A percentile compares a stretch with the other conserved stretches of the same genome.
Evolutionary conservation across 345 rosid species (phyloP).

Genomic region (Ailanthus altissimus): DNA sequence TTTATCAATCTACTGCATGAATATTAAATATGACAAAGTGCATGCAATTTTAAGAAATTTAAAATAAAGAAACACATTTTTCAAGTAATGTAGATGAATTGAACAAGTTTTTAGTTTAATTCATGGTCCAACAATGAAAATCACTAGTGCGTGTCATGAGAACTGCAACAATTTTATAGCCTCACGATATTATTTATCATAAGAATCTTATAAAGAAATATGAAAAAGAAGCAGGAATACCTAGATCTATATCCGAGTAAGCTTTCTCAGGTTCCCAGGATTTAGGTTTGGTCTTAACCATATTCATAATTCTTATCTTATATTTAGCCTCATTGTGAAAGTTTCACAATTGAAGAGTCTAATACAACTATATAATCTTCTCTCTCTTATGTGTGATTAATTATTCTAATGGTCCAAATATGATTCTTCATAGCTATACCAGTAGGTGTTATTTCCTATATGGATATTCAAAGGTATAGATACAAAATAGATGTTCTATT

Average conservation of each 20-base stretch:
- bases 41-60: no score
- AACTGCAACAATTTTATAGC: constrained; percentile 39
- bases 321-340: background rate
- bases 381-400: constrained; percentile 7
- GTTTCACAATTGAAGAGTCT: background rate
- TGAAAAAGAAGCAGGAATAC: constrained; percentile 93
- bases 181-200: constrained; percentile 70
- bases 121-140: no score
- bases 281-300: no score
- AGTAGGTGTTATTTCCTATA: constrained; percentile 83
- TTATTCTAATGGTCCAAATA: constrained; percentile 19
- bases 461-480: constrained; percentile 60
- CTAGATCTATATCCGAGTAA: constrained; percentile 62
- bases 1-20: no score
- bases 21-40: no score
- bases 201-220: constrained; percentile 88
- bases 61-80: no score
- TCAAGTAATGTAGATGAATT: no score
- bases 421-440: constrained; percentile 61
- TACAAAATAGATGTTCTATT: constrained; percentile 86
- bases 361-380: background rate
- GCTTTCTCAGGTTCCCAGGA: background rate
- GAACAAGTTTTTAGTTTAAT: no score
- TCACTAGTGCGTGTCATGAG: no score
- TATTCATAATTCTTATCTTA: no score